Conservation (phyloP, 202 grass and related monocot species). For the Setaria viridis region DNA sequence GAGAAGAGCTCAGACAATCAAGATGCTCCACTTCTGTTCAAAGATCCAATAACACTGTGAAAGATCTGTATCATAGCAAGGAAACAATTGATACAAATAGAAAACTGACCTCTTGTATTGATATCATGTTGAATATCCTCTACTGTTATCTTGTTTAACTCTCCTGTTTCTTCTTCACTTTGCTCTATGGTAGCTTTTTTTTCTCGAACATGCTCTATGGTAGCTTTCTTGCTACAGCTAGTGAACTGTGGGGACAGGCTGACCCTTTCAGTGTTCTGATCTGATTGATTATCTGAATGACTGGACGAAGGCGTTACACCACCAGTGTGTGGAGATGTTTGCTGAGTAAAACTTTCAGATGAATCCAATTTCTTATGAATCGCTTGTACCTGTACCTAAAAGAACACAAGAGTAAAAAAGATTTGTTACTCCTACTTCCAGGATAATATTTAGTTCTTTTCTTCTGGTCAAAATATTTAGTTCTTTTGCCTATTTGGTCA, state of each 20-base stretch:
- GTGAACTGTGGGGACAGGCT: slow-evolving; percentile 29
- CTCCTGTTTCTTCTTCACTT: slow-evolving; percentile 34
- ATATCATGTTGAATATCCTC: slow-evolving; percentile 31
- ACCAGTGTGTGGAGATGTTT: slow-evolving; percentile 5
- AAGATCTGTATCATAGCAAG: slow-evolving; percentile 31
- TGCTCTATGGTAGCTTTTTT: slow-evolving; percentile 33
- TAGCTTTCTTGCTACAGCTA: slow-evolving; percentile 23
- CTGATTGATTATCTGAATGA: slow-evolving; percentile 31
- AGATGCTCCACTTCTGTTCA: slow-evolving; percentile 40
- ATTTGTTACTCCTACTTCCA: background rate
- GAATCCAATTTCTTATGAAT: slow-evolving; percentile 22
- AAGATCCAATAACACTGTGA: slow-evolving; percentile 32
- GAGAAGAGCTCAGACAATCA: slow-evolving; percentile 33
- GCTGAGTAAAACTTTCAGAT: slow-evolving; percentile 32
- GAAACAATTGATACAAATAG: background rate
- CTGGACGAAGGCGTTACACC: slow-evolving; percentile 24
- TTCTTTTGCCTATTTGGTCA: background rate
- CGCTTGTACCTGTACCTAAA: slow-evolving; percentile 38
- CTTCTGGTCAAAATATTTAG: background rate
- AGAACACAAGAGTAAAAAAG: slow-evolving; percentile 23
- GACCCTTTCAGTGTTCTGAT: slow-evolving; percentile 25
- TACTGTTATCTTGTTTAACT: slow-evolving; percentile 14
- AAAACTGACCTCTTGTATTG: slow-evolving; percentile 35
- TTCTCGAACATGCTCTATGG: slow-evolving; percentile 3
- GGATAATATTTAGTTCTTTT: background rate